Base-by-base conservation (phyloP, 2,329 filamentous ascomycete genomes). In the Phyllosticta citriasiana region DNA sequence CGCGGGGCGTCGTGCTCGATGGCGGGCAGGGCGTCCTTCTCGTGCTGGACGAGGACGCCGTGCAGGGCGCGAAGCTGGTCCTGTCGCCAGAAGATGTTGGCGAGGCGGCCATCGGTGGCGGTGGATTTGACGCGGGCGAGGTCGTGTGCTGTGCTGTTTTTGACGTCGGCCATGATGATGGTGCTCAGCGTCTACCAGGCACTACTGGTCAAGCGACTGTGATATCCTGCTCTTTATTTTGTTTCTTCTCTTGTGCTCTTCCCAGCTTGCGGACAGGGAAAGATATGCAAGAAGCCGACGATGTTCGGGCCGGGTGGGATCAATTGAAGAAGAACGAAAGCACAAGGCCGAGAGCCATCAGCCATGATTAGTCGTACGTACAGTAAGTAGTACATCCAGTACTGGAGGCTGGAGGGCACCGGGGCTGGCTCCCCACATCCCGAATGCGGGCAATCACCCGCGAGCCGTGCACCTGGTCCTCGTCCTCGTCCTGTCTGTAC, bases 11-110 rank as follows among this genome's bases (percentile, higher is more conserved):
- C 79, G 40, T 73, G 68, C 19, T 69, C 67, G 8, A 80, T 75
- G 0, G 78, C 76, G 33, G 73, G 67, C 59, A 71, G 68, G 7
- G 80, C 72, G 1, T 69, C 67, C 6, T 68, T 63, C 25, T 68
- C 68, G 22, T 76, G 72, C 3, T 69, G 66, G 2, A 71, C 68
- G 8, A 82, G 64, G 2, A 65, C 64, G 25, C 74, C 68, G 63
- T 79, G 76, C 0, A 82, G 71, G 2, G 64, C 66, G 61, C 78
- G 72, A 8, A 82, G 71, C 65, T 82, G 75, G 35, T 73, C 72
- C 65, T 78, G 77, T 10, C 77, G 72, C 62, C 78, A 79, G 62
- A 73, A 74, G n/a, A 76, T 64, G 63, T 78, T 81, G 55, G 75
- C 70, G 10, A 74, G 72, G 56, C 78, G 73, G 26, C 75, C 75